Conservation (phyloP, 495 filamentous ascomycete species). For the Penicillium crystallinum region DNA sequence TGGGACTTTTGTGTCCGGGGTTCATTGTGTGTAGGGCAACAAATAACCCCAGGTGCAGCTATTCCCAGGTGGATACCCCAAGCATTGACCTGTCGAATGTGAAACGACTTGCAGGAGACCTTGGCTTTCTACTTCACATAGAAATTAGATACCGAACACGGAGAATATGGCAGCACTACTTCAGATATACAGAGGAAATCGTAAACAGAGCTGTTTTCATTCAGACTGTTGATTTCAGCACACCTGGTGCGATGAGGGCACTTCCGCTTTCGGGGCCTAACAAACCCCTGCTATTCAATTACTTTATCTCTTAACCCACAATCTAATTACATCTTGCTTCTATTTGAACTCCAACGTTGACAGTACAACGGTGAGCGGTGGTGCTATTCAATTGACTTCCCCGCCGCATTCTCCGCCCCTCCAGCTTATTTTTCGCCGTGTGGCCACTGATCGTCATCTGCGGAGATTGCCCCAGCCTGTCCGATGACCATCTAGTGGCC, state of each 20-base stretch:
- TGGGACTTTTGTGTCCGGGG: background rate
- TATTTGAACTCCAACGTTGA: background rate
- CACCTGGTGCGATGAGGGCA: background rate
- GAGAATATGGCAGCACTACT: too few relatives aligned
- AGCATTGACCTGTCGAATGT: background rate
- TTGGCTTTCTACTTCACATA: too few relatives aligned
- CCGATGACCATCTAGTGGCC: slow-evolving; percentile 18
- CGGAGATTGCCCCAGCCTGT: slow-evolving; percentile 18
- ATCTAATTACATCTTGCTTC: background rate
- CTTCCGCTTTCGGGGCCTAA: slow-evolving; percentile 13
- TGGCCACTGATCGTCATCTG: slow-evolving; percentile 22
- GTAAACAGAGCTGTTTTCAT: background rate
- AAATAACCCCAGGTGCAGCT: background rate
- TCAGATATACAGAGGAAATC: too few relatives aligned
- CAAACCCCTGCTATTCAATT: background rate
- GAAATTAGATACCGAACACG: too few relatives aligned
- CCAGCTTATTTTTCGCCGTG: slow-evolving; percentile 20
- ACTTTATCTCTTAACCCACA: background rate
- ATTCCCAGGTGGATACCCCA: background rate
- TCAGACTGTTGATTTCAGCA: background rate
- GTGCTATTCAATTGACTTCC: slow-evolving; percentile 1
- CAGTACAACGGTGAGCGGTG: background rate
- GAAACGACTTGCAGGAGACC: background rate
- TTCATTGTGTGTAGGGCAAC: background rate
- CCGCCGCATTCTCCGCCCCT: slow-evolving; percentile 23